Percentiles rank a stretch among this genome's conserved stretches.
Conservation (phyloP, 768 basidiomycete genomes). For the Cyclocybe cylindracea region DNA sequence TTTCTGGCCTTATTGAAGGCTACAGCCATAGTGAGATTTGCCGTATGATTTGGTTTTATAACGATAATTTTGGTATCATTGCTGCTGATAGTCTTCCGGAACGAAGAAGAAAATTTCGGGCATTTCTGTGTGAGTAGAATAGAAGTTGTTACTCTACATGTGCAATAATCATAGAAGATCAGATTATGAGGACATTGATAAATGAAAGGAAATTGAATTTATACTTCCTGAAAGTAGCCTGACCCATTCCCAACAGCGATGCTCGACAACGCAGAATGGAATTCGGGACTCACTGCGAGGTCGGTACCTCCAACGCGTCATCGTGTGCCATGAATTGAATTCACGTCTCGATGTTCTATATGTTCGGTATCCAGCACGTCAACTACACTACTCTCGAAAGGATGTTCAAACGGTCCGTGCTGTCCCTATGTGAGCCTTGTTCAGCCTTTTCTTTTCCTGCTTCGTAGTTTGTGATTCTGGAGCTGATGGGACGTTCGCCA, state of each 20-base stretch:
- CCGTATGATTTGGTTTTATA: no score
- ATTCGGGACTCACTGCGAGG: slow-evolving; percentile 39
- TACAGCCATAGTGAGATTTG: no score
- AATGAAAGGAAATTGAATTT: slow-evolving; percentile 13
- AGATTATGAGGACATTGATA: slow-evolving; percentile 42
- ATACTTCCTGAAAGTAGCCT: neutral
- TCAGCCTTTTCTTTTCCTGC: neutral
- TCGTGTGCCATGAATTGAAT: no score
- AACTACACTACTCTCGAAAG: slow-evolving; percentile 50
- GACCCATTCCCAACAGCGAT: slow-evolving; percentile 30
- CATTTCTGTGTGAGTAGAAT: no score
- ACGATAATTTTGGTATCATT: no score
- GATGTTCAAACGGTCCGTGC: slow-evolving; percentile 47
- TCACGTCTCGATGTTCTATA: slow-evolving; percentile 8
- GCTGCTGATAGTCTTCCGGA: no score
- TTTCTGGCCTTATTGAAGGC: no score
- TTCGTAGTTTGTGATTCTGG: no score
- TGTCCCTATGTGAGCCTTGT: slow-evolving; percentile 36
- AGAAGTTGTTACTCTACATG: no score
- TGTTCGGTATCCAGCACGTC: slow-evolving; percentile 52
- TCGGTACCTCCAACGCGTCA: slow-evolving; percentile 11
- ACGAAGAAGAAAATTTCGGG: no score
- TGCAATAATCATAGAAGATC: slow-evolving; percentile 31
- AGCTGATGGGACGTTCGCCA: no score
- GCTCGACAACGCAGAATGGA: slow-evolving; percentile 51